Evolutionary conservation across 805 yeast genomes (phyloP), one percentile per base, ranked within the genome.

Genomic region (Cyberlindnera mycetangii): DNA sequence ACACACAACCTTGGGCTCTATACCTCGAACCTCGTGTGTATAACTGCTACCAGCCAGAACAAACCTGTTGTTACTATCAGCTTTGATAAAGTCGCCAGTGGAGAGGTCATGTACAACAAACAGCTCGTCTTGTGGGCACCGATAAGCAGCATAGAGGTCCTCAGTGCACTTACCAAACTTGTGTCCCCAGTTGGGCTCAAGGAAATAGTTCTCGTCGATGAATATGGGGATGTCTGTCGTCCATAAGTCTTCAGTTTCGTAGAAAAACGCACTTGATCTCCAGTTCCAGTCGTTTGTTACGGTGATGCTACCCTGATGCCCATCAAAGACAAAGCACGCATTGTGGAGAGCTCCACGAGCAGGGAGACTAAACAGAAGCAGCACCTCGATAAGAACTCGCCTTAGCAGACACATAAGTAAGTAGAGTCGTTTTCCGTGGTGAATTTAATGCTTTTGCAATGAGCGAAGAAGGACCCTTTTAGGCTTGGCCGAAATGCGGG

Each of bases 101-200:
- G 4, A 9, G 5, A 18, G 9, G 16, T 37, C 15, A 14, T 42
- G 41, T 17, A 24, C 3, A 7, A 37, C 17, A 21, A 42, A 37
- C 14, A 10, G 21, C 18, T 30, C 39, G 4, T 22, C 32, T 3
- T 20, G 4, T 2, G 36, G 27, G 15, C 47, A 43, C 2, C 21
- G 30, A 34, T 32, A 27, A 7, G 32, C 47, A 16, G 36, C 34
- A 19, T 2, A 28, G n/a, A 38, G 21, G 28, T 43, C 47, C 4
- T 6, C n/a, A 7, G 42, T 43, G 30, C 47, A 43, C n/a, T 21
- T 32, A 6, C 41, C 40, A 34, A 43, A 43, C 16, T 20, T 43
- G 7, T 43, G 27, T 2, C 42, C 47, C 31, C 37, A 33, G 16
- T 38, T 31, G 6, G 42, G 39, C 3, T 19, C 5, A 9, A 38